Conservation (phyloP, 495 filamentous ascomycete genomes). For the Astrothelium macrocarpum region DNA sequence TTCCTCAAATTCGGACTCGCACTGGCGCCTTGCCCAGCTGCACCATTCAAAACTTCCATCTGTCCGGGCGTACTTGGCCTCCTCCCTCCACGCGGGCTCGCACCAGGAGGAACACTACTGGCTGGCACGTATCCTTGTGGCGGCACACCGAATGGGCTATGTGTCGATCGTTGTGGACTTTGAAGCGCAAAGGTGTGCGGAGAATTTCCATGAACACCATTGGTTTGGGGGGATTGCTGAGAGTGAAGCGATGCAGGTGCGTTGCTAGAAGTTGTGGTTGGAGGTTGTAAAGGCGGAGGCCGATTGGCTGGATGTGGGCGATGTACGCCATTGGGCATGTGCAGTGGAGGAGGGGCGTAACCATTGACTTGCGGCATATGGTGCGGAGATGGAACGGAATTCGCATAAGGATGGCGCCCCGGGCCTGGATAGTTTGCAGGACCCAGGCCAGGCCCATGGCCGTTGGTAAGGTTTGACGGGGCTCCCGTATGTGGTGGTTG, state of each 20-base stretch:
- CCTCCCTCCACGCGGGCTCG: constrained; percentile 6
- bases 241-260: not conserved
- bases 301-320: not conserved
- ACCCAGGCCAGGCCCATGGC: not conserved
- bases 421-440: not conserved
- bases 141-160: not conserved
- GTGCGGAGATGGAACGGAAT: constrained; percentile 11
- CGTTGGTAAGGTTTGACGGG: not conserved
- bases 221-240: not conserved
- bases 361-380: constrained; percentile 13
- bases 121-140: constrained; percentile 4
- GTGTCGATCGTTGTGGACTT: not conserved
- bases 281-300: not conserved
- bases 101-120: not conserved
- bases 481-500: not conserved
- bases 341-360: not conserved
- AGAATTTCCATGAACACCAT: not conserved
- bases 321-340: constrained; percentile 9
- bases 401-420: constrained; percentile 4
- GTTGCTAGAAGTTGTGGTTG: not conserved
- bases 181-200: not conserved
- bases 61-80: constrained; percentile 8
- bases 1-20: constrained; percentile 25
- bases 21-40: constrained; percentile 15
- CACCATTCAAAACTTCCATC: not conserved